Evolutionary conservation across 192 early-diverging fungal genomes (phyloP).

Genomic region (Rhizoclosmatium globosum): DNA sequence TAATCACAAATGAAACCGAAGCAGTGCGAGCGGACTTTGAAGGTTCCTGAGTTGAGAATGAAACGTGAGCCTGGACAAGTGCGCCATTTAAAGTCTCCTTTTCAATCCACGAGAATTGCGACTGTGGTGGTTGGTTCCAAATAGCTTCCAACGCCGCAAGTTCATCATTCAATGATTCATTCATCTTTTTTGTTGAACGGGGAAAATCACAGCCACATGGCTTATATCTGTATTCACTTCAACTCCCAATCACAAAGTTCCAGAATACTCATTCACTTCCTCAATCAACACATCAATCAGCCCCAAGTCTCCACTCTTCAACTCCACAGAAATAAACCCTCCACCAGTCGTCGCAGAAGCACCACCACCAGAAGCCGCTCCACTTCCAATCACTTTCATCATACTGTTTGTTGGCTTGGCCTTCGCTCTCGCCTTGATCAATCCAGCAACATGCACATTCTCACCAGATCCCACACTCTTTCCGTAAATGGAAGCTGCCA

Average conservation of each 20-base stretch:
- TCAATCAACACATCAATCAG: slow-evolving; percentile 38
- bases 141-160: not conserved
- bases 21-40: not conserved
- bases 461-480: slow-evolving; percentile 3
- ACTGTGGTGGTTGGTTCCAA: not conserved
- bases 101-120: not conserved
- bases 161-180: not conserved
- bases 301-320: slow-evolving; percentile 34
- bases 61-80: not conserved
- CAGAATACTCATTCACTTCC: slow-evolving; percentile 37
- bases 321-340: slow-evolving; percentile 28
- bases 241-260: not conserved
- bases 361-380: not conserved
- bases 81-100: not conserved
- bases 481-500: slow-evolving; percentile 43
- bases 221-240: too few relatives aligned
- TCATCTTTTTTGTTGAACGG: not conserved
- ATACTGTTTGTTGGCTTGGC: not conserved
- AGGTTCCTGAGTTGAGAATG: not conserved
- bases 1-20: not conserved
- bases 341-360: not conserved
- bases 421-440: slow-evolving; percentile 40
- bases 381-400: slow-evolving; percentile 18
- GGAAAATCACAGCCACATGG: too few relatives aligned
- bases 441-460: slow-evolving; percentile 41